Base-by-base conservation (phyloP, 768 basidiomycete species). In the Leccinum truebloodii region DNA sequence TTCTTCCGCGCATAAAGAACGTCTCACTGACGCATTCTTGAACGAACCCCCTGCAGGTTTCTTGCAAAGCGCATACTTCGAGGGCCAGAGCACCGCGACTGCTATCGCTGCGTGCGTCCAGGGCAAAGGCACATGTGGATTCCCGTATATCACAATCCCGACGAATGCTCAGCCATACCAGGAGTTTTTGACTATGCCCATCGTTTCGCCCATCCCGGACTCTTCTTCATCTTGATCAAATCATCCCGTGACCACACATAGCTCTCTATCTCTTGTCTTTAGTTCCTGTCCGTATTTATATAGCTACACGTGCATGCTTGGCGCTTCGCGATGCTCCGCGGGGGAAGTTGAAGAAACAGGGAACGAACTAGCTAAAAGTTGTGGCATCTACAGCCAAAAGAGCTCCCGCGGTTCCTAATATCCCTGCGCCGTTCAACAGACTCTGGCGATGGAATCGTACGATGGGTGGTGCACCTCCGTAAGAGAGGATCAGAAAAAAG, bases 51-150 rank as follows among this genome's bases (percentile, higher is more conserved):
- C 32, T 32, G 4, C 54, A 86, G 84, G 83, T 16, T 85, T 81
- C 67, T 69, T 85, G 22, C 83, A 86, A 55, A 85, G 83, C 0
- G 85, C 86, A 2, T 86, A 85, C 67, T 78, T 78, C 6, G 84
- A 86, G 68, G 86, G 86, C 0, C 65, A 75, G 37, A 71, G 74
- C 20, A 74, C 79, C 1, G 83, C 77, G 0, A 57, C 63, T 12
- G 68, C 65, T 5, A 68, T 87, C 8, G 77, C 78, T 4, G 67
- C 73, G 13, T 86, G 86, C 58, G 69, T 86, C 39, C 62, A 67
- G 7, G 67, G 59, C 0, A 67, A 65, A 1, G 67, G 65, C 1
- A 74, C 69, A 18, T 59, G 68, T 12, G 69, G 63, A 22, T 53
- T 74, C 18, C 65, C 75, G 50, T 65, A 75, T 30, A 55, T 67